phyloP scores from a whole-genome alignment of 164 flowering plant species.

The Magnolia officinalis region DNA sequence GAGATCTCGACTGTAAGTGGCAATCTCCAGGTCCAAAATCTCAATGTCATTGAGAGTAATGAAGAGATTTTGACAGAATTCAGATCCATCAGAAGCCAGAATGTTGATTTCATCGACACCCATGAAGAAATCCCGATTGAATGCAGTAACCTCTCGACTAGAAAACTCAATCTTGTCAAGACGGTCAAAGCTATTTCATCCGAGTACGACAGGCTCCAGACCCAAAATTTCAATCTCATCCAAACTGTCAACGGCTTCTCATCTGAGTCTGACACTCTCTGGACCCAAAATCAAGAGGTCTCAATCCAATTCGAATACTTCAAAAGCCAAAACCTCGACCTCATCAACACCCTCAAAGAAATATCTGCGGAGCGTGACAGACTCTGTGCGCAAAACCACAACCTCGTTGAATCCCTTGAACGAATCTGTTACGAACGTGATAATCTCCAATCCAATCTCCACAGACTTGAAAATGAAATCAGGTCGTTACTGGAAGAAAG shows the following conservation, averaged over 20 bases:
- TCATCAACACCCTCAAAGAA: slow-evolving; percentile 16
- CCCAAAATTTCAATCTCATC: neutral
- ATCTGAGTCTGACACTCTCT: neutral
- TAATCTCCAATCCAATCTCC: slow-evolving; percentile 17
- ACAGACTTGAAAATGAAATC: slow-evolving; percentile 12
- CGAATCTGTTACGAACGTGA: slow-evolving; percentile 20
- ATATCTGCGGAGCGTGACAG: slow-evolving; percentile 27
- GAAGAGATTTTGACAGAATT: neutral
- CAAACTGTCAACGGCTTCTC: neutral
- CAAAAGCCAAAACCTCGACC: slow-evolving; percentile 6
- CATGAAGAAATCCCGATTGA: neutral
- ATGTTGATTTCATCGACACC: neutral
- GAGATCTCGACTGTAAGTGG: slow-evolving; percentile 13
- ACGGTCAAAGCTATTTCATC: neutral
- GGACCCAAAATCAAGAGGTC: neutral
- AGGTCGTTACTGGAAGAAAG: slow-evolving; percentile 21
- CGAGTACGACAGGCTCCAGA: neutral
- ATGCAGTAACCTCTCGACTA: neutral
- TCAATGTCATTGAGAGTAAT: neutral
- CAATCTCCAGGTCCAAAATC: too few species aligned
- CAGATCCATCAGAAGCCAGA: neutral
- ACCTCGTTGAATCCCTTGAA: neutral
- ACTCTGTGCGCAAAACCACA: slow-evolving; percentile 2
- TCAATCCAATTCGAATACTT: neutral
- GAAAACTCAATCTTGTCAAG: too few species aligned